These are phyloP conservation scores for Lepidium didymum DNA, from an alignment of 345 rosid species.

Conservation along the genomic window DNA sequence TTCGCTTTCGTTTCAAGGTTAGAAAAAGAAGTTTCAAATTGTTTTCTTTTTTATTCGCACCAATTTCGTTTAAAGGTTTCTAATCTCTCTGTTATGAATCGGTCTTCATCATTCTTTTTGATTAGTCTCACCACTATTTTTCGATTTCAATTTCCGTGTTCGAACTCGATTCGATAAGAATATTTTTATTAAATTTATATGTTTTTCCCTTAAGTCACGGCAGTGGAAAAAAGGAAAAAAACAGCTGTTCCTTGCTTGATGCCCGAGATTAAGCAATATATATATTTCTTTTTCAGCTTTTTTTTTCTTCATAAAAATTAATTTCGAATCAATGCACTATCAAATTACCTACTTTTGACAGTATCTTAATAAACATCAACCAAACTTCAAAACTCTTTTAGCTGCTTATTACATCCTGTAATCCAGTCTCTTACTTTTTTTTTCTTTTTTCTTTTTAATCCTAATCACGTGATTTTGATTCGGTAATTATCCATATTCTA, in stretches of 20 bases:
- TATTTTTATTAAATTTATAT: background rate
- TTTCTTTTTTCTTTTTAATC: background rate
- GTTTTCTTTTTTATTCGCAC: slow-evolving; percentile 1
- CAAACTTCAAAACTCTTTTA: slow-evolving; percentile 6
- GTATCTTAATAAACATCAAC: slow-evolving; percentile 13
- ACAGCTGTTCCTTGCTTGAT: slow-evolving; percentile 32
- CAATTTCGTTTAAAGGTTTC: background rate
- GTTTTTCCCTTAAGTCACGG: slow-evolving; percentile 25
- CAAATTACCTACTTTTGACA: slow-evolving; percentile 22
- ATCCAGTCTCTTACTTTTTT: background rate
- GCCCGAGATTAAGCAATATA: slow-evolving; percentile 16
- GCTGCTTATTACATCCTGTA: background rate
- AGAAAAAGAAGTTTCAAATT: background rate
- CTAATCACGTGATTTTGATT: slow-evolving; percentile 22
- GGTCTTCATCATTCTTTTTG: background rate
- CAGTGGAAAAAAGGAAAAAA: slow-evolving; percentile 18
- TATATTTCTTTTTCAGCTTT: background rate
- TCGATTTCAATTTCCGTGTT: background rate
- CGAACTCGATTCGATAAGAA: background rate
- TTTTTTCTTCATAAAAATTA: background rate
- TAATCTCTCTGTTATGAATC: background rate
- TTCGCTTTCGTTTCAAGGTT: slow-evolving; percentile 35
- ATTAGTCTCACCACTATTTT: background rate
- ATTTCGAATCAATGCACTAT: slow-evolving; percentile 14
- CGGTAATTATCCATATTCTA: slow-evolving; percentile 25